A percentile compares a stretch with the other conserved stretches of the same genome.
phyloP scores from a whole-genome alignment of 192 early-diverging fungal species.

The Linnemannia exigua region DNA sequence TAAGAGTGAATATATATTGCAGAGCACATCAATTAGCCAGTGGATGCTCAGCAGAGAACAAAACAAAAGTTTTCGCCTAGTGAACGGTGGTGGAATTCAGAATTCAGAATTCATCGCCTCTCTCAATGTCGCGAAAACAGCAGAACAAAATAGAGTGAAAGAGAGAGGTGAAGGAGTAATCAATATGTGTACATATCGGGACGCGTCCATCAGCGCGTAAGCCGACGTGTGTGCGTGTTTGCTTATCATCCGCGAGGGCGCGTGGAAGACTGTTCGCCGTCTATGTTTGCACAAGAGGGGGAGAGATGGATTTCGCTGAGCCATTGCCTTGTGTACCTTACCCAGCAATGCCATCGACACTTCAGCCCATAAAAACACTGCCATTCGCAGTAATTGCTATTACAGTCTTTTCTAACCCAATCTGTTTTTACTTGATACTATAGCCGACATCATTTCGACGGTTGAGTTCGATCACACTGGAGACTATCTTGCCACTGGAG shows the following conservation, averaged over 20 bases:
- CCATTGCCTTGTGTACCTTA: neutral
- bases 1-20: too few relatives aligned
- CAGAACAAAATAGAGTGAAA: too few relatives aligned
- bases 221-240: neutral
- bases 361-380: too few relatives aligned
- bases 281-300: neutral
- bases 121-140: too few relatives aligned
- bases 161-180: neutral
- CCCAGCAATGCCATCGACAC: neutral
- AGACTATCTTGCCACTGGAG: conserved; percentile 97
- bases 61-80: too few relatives aligned
- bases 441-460: conserved; percentile 99
- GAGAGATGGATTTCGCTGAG: neutral
- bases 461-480: conserved; percentile 99
- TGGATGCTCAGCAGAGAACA: too few relatives aligned
- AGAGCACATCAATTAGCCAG: too few relatives aligned
- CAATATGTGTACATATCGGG: neutral
- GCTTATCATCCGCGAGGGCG: neutral
- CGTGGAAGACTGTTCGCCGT: neutral
- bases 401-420: neutral
- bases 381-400: too few relatives aligned
- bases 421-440: neutral
- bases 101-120: too few relatives aligned
- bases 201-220: neutral
- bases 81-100: too few relatives aligned